These are phyloP conservation scores for Flagelloscypha sp. DNA, from an alignment of 768 basidiomycete species.

Conservation along the genomic window DNA sequence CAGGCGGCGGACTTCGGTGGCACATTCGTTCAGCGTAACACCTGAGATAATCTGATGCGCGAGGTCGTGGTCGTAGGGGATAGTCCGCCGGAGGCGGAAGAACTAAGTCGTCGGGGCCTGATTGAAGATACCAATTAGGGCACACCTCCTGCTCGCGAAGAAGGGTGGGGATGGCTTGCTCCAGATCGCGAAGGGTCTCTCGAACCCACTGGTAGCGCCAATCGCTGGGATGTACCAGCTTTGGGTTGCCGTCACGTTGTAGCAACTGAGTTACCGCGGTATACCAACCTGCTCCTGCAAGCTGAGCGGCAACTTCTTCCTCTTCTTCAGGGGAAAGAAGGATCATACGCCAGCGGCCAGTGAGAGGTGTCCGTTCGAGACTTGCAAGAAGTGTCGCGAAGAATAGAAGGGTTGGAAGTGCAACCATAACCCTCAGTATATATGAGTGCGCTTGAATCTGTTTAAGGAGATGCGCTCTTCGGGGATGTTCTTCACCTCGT, in stretches of 20 bases:
- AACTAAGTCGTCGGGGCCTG: conserved; percentile 41
- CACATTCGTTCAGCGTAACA: conserved; percentile 42
- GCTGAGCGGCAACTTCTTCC: conserved; percentile 74
- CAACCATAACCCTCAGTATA: conserved; percentile 45
- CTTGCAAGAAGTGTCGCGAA: conserved; percentile 66
- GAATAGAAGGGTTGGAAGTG: conserved; percentile 54
- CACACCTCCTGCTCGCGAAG: conserved; percentile 49
- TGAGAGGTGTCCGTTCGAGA: conserved; percentile 70
- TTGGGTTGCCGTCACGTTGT: conserved; percentile 49
- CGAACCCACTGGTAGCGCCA: conserved; percentile 90
- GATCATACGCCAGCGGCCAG: conserved; percentile 88
- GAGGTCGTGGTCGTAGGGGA: conserved; percentile 78
- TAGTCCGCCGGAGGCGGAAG: conserved; percentile 76
- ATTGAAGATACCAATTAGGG: conserved; percentile 47
- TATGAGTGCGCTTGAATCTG: conserved; percentile 41
- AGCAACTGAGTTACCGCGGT: conserved; percentile 75
- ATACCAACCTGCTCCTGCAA: conserved; percentile 84
- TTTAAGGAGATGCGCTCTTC: conserved; percentile 37
- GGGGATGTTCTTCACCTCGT: conserved; percentile 48
- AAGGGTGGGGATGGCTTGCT: conserved; percentile 62
- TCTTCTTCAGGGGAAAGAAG: conserved; percentile 90
- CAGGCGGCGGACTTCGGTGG: conserved; percentile 30
- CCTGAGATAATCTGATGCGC: conserved; percentile 66
- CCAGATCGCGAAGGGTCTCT: conserved; percentile 69
- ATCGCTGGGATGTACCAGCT: conserved; percentile 64